Base-by-base conservation (phyloP, 352 stramenopile genomes). In the Globisporangium irregulare region DNA sequence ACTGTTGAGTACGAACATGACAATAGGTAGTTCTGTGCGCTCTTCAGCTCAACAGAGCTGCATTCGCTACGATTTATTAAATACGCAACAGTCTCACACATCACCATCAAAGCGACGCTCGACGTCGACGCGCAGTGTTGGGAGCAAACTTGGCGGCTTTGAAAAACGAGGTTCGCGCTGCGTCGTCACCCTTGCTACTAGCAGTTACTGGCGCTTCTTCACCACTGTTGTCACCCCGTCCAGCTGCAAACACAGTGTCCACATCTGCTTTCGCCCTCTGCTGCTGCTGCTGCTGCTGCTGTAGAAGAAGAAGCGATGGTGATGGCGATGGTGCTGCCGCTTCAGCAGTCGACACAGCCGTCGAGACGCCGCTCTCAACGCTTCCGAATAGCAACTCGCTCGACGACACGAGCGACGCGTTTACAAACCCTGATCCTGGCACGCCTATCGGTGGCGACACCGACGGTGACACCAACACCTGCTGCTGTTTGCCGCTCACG, bases 401-500 rank as follows among this genome's bases (percentile, higher is more conserved):
- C 46, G 55, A 8, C 9, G 55, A 43, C 29, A 61, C 29, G 27
- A 66, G 46, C 43, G 43, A 57, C 27, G 59, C 18, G 9, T n/a
- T 15, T 46, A 29, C 25, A n/a, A 58, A 41, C 41, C 59, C 41
- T 38, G 27, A 53, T 32, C 61, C 51, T 50, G 57, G 12, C 25
- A 29, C 55, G 54, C n/a, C 59, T 51, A 18, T 20, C 2, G 43
- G 29, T 59, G 15, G 20, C 0, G 7, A 15, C 14, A 10, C 32
- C 32, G 20, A 15, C 66, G 48, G 7, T 61, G 34, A 36, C 32
- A 36, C 46, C 59, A n/a, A 12, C 60, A 43, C 15, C 53, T 24
- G n/a, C 38, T 58, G 12, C 65, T 75, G 51, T 24, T 78, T 41
- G 54, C 46, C 58, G n/a, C 64, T 66, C 8, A 64, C 56, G 22